A percentile compares a stretch with the other conserved stretches of the same genome.
Conservation (phyloP, 2,329 filamentous ascomycete species). For the Nigrograna mackinnonii region DNA sequence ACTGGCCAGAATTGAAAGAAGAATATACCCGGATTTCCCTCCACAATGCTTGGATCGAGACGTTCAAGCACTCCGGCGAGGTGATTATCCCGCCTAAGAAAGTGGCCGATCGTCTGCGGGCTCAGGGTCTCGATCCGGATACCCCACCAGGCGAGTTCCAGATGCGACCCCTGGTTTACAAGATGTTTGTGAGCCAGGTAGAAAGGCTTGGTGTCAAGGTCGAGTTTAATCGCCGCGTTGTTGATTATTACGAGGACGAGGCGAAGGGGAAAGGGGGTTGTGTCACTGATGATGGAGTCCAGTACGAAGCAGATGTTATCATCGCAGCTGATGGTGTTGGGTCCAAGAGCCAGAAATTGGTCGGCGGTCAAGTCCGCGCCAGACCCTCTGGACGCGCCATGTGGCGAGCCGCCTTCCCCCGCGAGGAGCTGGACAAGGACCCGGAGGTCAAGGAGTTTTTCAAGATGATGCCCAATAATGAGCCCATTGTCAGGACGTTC, state of each 20-base stretch:
- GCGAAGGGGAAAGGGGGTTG: slow-evolving; percentile 39
- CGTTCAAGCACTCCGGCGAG: slow-evolving; percentile 58
- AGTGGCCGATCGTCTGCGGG: slow-evolving; percentile 55
- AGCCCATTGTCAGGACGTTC: slow-evolving; percentile 51
- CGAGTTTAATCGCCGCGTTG: slow-evolving; percentile 45
- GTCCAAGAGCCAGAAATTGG: slow-evolving; percentile 49
- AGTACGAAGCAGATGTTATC: slow-evolving; percentile 46
- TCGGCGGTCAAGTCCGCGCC: slow-evolving; percentile 49
- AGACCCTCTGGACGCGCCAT: slow-evolving; percentile 42
- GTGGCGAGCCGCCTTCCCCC: slow-evolving; percentile 46
- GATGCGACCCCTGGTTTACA: slow-evolving; percentile 60
- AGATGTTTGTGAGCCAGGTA: slow-evolving; percentile 57
- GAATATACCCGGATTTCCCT: slow-evolving; percentile 58
- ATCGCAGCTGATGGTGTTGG: slow-evolving; percentile 48
- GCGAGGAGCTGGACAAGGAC: slow-evolving; percentile 49
- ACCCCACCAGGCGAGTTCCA: slow-evolving; percentile 60
- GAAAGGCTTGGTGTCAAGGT: slow-evolving; percentile 48
- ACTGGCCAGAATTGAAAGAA: slow-evolving; percentile 57
- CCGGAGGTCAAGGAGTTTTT: slow-evolving; percentile 52
- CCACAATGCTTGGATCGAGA: slow-evolving; percentile 59
- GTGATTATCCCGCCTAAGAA: slow-evolving; percentile 52
- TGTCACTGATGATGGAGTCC: slow-evolving; percentile 42
- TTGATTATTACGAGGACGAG: slow-evolving; percentile 51
- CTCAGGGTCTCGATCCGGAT: slow-evolving; percentile 48
- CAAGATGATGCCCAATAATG: slow-evolving; percentile 45